Evolutionary conservation across 805 yeast species (phyloP).

Genomic region (Ogataea dorogensis): DNA sequence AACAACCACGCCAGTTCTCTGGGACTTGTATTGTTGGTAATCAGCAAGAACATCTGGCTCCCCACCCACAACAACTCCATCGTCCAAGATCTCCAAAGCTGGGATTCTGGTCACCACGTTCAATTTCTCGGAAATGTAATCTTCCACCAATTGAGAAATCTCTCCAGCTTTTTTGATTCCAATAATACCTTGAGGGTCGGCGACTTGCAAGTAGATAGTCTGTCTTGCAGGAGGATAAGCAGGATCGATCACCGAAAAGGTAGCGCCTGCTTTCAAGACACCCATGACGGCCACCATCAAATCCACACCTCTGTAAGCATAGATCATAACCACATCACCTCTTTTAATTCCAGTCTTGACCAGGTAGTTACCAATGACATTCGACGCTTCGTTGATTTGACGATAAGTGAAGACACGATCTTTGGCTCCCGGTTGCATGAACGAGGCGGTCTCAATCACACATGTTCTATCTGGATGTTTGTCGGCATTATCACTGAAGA

Average conservation of each 20-base stretch:
- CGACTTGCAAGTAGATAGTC: slow-evolving; percentile 87
- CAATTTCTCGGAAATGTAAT: slow-evolving; percentile 72
- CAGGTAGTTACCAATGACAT: slow-evolving; percentile 87
- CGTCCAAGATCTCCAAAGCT: slow-evolving; percentile 70
- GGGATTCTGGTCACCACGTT: slow-evolving; percentile 73
- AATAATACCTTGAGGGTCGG: slow-evolving; percentile 87
- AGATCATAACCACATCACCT: slow-evolving; percentile 97
- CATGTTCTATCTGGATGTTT: slow-evolving; percentile 83
- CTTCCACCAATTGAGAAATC: slow-evolving; percentile 72
- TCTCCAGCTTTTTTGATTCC: slow-evolving; percentile 89
- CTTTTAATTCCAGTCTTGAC: slow-evolving; percentile 74
- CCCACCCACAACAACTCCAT: slow-evolving; percentile 73
- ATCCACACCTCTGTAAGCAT: slow-evolving; percentile 97
- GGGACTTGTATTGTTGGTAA: slow-evolving; percentile 45
- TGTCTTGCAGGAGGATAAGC: slow-evolving; percentile 99
- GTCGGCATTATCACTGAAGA: slow-evolving; percentile 83
- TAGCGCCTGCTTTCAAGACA: slow-evolving; percentile 96
- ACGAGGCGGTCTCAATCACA: slow-evolving; percentile 87
- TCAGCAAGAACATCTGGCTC: slow-evolving; percentile 38
- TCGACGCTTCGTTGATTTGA: slow-evolving; percentile 91
- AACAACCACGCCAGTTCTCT: slow-evolving; percentile 82
- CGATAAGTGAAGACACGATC: slow-evolving; percentile 77
- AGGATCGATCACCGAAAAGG: slow-evolving; percentile 97
- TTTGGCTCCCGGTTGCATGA: slow-evolving; percentile 48
- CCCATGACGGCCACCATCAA: slow-evolving; percentile 97